phyloP scores from a whole-genome alignment of 495 filamentous ascomycete genomes.

The Parachaetomium inaequale region DNA sequence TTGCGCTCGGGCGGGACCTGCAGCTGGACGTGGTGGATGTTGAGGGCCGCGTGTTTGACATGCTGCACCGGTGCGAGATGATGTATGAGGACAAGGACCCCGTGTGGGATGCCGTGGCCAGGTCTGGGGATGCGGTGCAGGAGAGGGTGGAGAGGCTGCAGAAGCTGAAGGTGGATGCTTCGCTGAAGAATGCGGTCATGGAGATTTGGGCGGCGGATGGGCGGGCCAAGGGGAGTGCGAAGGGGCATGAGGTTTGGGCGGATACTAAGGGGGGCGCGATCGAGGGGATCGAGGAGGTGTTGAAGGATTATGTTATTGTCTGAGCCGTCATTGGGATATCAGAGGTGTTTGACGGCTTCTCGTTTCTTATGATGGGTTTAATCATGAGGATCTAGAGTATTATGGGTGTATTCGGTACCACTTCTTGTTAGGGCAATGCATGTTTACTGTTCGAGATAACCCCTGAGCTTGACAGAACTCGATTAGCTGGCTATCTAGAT shows the following conservation, averaged over 20 bases:
- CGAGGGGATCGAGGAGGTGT: conserved; percentile 5
- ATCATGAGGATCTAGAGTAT: too few species aligned
- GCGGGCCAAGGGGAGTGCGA: conserved; percentile 17
- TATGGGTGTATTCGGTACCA: too few species aligned
- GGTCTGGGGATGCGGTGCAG: conserved; percentile 19
- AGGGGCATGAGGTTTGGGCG: conserved; percentile 22
- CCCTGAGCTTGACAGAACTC: too few species aligned
- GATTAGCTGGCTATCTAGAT: too few species aligned
- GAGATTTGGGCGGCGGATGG: conserved; percentile 46
- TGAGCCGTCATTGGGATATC: neutral
- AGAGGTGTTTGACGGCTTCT: neutral
- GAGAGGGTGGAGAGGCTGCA: conserved; percentile 34
- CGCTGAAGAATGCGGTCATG: conserved; percentile 39
- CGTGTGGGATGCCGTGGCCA: conserved; percentile 36
- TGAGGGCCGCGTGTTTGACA: conserved; percentile 24
- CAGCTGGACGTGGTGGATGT: conserved; percentile 36
- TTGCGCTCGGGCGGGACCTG: conserved; percentile 36
- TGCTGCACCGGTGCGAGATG: conserved; percentile 44
- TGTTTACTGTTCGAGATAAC: too few species aligned
- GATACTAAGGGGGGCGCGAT: neutral
- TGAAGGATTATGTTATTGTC: conserved; percentile 26
- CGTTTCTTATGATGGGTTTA: neutral
- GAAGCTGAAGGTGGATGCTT: conserved; percentile 32
- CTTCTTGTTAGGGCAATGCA: too few species aligned
- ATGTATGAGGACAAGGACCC: conserved; percentile 40